These are phyloP conservation scores for Byssothecium circinans DNA, from an alignment of 2,329 filamentous ascomycete genomes.

Conservation along the genomic window DNA sequence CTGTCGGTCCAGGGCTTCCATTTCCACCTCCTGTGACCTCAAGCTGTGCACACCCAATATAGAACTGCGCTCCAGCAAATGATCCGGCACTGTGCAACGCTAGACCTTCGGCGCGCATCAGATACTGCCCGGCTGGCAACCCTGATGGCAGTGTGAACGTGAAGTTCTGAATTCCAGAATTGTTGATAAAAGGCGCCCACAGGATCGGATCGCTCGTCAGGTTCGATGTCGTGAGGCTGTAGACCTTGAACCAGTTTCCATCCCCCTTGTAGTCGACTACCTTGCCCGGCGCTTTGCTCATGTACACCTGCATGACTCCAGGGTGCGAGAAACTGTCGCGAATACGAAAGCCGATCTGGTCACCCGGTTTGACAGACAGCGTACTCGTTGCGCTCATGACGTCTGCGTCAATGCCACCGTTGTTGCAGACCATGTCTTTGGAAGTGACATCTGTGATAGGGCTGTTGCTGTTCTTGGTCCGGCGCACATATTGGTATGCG, in stretches of 20 bases:
- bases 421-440: slow-evolving; percentile 37
- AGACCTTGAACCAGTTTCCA: slow-evolving; percentile 26
- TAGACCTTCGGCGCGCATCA: slow-evolving; percentile 52
- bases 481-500: slow-evolving; percentile 1
- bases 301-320: slow-evolving; percentile 18
- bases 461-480: slow-evolving; percentile 18
- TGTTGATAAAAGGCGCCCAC: background rate
- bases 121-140: slow-evolving; percentile 48
- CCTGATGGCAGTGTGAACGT: slow-evolving; percentile 44
- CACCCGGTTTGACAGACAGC: slow-evolving; percentile 34
- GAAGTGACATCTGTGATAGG: slow-evolving; percentile 34
- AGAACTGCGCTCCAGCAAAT: slow-evolving; percentile 46
- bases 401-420: slow-evolving; percentile 16
- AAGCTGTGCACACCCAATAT: slow-evolving; percentile 51
- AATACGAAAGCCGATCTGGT: slow-evolving; percentile 43
- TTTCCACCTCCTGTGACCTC: slow-evolving; percentile 44
- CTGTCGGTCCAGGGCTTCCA: slow-evolving; percentile 40
- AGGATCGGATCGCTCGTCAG: slow-evolving; percentile 1
- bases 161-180: slow-evolving; percentile 18
- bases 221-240: background rate
- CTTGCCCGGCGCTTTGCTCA: slow-evolving; percentile 22
- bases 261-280: slow-evolving; percentile 13
- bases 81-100: slow-evolving; percentile 42
- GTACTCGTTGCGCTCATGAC: slow-evolving; percentile 28
- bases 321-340: slow-evolving; percentile 5